These are phyloP conservation scores for Apophysomyces elegans DNA, from an alignment of 371 early-diverging fungal species.

Conservation along the genomic window DNA sequence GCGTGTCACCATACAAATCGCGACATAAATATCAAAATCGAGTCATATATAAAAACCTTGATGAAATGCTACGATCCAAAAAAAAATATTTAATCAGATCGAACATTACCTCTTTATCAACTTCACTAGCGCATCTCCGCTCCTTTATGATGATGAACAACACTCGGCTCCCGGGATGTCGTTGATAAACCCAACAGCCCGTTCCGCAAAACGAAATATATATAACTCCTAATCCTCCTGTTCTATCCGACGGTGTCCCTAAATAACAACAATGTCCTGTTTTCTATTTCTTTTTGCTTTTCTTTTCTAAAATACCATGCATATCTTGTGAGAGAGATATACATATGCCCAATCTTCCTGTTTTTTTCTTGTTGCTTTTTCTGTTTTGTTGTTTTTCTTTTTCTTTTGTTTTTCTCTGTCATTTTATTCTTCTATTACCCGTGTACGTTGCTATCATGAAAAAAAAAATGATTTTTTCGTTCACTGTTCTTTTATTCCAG, in stretches of 20 bases:
- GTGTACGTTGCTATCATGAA: constrained; percentile 10
- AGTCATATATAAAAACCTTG: too few species aligned
- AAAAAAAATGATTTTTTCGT: neutral
- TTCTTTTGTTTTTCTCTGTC: neutral
- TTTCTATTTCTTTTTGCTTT: neutral
- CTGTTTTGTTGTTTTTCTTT: neutral
- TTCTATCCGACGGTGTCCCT: constrained; percentile 5
- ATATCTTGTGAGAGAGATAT: constrained; percentile 12
- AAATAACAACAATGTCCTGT: neutral
- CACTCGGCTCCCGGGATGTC: constrained; percentile 6
- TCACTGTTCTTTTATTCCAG: neutral
- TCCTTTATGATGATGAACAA: too few species aligned
- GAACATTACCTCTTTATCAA: too few species aligned
- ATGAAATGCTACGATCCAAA: too few species aligned
- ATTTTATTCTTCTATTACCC: neutral
- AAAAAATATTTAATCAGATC: too few species aligned
- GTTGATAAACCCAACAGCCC: too few species aligned
- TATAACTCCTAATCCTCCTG: neutral
- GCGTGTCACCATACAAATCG: neutral
- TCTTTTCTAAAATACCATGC: neutral
- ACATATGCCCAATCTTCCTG: neutral
- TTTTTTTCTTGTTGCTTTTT: neutral
- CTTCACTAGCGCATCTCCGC: too few species aligned
- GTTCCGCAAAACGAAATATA: neutral
- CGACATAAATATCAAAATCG: too few species aligned